Base-by-base conservation (phyloP, 1,284 basidiomycete genomes). In the Sporisorium exsertum region DNA sequence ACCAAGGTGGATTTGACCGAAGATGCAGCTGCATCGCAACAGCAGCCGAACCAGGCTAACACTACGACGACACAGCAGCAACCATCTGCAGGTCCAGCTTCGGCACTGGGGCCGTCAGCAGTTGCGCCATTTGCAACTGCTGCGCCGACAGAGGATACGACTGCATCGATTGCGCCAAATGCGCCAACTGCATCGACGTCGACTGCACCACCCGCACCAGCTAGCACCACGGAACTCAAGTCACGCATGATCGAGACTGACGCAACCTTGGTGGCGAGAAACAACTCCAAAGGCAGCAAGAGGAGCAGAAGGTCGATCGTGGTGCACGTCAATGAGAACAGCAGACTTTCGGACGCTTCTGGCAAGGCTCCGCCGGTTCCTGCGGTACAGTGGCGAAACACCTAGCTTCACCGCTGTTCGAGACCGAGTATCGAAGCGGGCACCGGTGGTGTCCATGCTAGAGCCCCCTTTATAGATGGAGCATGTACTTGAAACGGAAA, bases 211-310 rank as follows among this genome's bases (percentile, higher is more conserved):
- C 16, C 56, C n/a, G 42, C 29, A 10, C 12, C 50, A 32, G 42
- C 47, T 18, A 12, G 32, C 6, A 43, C 47, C 5, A 2, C 51
- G 1, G 43, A 47, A 12, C 35, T 33, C 27, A 56, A 58, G 18
- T 62, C 62, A 6, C 54, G 65, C 24, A 68, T 74, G 65, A 74
- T 74, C 47, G 65, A 74, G 32, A 47, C 40, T 8, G 58, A 64
- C 55, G 22, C 49, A 5, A 54, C 55, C 15, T 15, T 70, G n/a
- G 37, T 62, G 8, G 64, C 64, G 13, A 47, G 72, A n/a, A 74
- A 66, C 63, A 66, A 69, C 33, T 70, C 66, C 5, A 70, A 70
- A 24, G 47, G 63, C 37, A 74, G 72, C 53, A 65, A 51, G 33
- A 35, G 32, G 5, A 74, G 72, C 47, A 29, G 58, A 7, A 33